Evolutionary conservation across 2,329 filamentous ascomycete genomes (phyloP), one percentile per base, ranked within the genome.

Genomic region (Penicillium oxalicum): DNA sequence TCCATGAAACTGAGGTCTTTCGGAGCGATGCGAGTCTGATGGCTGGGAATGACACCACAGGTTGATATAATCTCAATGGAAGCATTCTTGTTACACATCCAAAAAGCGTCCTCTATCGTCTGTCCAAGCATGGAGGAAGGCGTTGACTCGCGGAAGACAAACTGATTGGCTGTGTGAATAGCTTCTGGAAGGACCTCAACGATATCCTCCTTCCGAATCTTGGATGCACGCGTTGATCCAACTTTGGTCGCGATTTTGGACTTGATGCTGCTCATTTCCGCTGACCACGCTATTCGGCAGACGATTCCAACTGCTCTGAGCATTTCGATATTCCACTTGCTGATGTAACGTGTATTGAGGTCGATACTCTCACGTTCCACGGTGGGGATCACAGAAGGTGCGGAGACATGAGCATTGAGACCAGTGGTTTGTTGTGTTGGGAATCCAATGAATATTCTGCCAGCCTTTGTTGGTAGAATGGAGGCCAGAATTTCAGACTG

Each of bases 311-410:
- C 88, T 28, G 91, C 87, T 38, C 91, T 82, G 35, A 98, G 76
- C 77, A 98, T 88, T 65, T 97, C 93, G 24, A 88, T 78, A 61
- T 98, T 98, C 94, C 93, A 98, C 12, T 84, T 89, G 53, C 90
- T 85, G 12, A 98, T 91, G 77, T 90, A 95, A 48, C 91, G 83
- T 12, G 93, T 94, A 66, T 98, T 97, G 54, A 98, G 77, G 68
- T 98, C 93, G 49, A 98, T 95, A 46, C 89, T 93, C 66, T 98
- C 93, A 64, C 93, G 83, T 69, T 98, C 93, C 2, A 98, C 94
- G 0, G 93, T 98, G 0, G 93, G 93, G 49, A 98, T 98, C 11
- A 98, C 84, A 0, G 91, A 96, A 1, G 91, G 93, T 0, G 93
- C 93, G 9, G 91, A 97, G 28, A 98, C 87, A 67, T 98, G 93